These are phyloP conservation scores for Elongisporangium prolatum DNA, from an alignment of 352 stramenopile species.

Conservation along the genomic window DNA sequence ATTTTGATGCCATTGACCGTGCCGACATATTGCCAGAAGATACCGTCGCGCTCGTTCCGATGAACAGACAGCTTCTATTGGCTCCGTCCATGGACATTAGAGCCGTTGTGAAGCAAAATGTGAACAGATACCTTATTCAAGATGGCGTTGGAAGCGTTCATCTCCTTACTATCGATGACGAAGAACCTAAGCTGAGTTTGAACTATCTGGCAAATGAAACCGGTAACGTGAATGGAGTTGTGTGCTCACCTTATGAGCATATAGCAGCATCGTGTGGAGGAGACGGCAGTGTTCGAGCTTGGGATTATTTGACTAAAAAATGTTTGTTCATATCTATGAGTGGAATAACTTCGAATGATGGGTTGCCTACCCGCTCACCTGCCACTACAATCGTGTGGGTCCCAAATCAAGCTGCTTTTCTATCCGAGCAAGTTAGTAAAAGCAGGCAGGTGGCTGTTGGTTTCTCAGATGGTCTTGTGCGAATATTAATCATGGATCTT, in stretches of 20 bases:
- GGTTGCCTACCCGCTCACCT: constrained; percentile 28
- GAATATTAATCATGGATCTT: constrained; percentile 59
- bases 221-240: constrained; percentile 64
- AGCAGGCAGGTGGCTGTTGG: constrained; percentile 85
- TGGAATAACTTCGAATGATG: constrained; percentile 6
- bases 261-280: constrained; percentile 73
- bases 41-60: constrained; percentile 62
- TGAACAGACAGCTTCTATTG: constrained; percentile 57
- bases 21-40: constrained; percentile 85
- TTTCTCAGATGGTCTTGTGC: constrained; percentile 87
- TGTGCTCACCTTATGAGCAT: constrained; percentile 83
- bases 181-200: constrained; percentile 36
- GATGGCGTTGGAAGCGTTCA: constrained; percentile 51
- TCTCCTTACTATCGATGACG: constrained; percentile 28
- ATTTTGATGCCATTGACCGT: constrained; percentile 76
- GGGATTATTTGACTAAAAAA: constrained; percentile 73
- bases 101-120: constrained; percentile 42
- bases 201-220: constrained; percentile 64
- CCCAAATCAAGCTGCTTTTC: constrained; percentile 33
- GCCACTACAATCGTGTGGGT: constrained; percentile 77
- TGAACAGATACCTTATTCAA: constrained; percentile 54
- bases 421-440: constrained; percentile 31
- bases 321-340: constrained; percentile 8
- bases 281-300: constrained; percentile 85
- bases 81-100: constrained; percentile 60